Evolutionary conservation across 2,329 filamentous ascomycete genomes (phyloP).

Genomic region (Teratosphaeria nubilosa): DNA sequence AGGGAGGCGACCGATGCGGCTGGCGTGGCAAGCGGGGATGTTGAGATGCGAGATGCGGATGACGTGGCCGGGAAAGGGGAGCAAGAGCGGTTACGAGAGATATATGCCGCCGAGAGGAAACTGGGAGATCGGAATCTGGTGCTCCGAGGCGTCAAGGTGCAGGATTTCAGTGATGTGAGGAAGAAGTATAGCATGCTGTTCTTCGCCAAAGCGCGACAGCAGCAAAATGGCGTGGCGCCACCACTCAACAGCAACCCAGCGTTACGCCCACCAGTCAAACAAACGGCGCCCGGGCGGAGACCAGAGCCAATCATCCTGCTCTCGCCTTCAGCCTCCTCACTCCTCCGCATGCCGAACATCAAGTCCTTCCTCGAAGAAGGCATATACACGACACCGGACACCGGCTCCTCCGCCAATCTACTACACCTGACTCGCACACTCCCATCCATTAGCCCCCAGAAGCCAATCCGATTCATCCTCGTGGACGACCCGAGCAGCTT

Average conservation of each 20-base stretch:
- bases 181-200: slow-evolving; percentile 52
- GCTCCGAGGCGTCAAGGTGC: slow-evolving; percentile 68
- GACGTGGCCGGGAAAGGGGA: slow-evolving; percentile 49
- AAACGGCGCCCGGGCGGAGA: slow-evolving; percentile 33
- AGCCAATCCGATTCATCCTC: slow-evolving; percentile 83
- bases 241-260: slow-evolving; percentile 32
- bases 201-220: slow-evolving; percentile 37
- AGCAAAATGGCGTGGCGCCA: slow-evolving; percentile 26
- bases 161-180: slow-evolving; percentile 92
- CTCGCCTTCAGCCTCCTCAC: slow-evolving; percentile 86
- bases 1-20: slow-evolving; percentile 43
- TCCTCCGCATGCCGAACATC: slow-evolving; percentile 91
- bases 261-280: slow-evolving; percentile 24
- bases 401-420: slow-evolving; percentile 53
- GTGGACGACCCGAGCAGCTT: slow-evolving; percentile 90
- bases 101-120: slow-evolving; percentile 82
- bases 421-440: slow-evolving; percentile 74
- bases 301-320: slow-evolving; percentile 88
- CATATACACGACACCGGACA: slow-evolving; percentile 61
- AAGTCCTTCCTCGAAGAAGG: slow-evolving; percentile 86
- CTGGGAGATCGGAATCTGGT: slow-evolving; percentile 90
- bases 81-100: slow-evolving; percentile 73
- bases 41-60: slow-evolving; percentile 31
- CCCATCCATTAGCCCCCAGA: slow-evolving; percentile 56
- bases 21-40: slow-evolving; percentile 27